Base-by-base conservation (phyloP, 768 basidiomycete species). In the Termitomyces sp. region DNA sequence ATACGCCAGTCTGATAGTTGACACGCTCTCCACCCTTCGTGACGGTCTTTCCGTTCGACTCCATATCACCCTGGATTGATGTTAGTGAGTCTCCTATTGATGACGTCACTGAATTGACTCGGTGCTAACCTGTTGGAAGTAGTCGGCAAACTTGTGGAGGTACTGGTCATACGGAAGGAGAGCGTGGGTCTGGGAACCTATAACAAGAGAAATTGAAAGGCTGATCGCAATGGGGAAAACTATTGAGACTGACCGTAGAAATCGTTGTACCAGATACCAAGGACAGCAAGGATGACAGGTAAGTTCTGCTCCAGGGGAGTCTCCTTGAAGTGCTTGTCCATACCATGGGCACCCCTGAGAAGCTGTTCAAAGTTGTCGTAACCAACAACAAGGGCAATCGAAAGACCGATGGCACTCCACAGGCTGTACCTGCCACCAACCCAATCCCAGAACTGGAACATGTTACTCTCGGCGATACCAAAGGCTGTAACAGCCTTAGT, bases 401-500 rank as follows among this genome's bases (percentile, higher is more conserved):
- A 91, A 58, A 98, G 81, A 58, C 97, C 97, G 65, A 99, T 98
- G 32, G 97, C 96, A 61, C 93, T 95, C 96, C 97, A 98, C 63
- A 99, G 81, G 66, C 91, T 94, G 83, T 99, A 99, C 62, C 96
- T 86, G 27, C 97, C 97, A 61, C 97, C 97, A 62, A 99, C 97
- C 97, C 97, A 99, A 75, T 98, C 97, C 96, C 96, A 99, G 85
- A 99, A 98, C 70, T 90, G 87, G 85, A 99, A 99, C 95, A 99
- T 99, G 78, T 98, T 98, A 64, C 82, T 82, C 59, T 86, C 72
- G 46, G 88, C 80, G 68, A 99, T 99, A 42, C 97, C 97, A 68
- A 99, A 99, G 3, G 81, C 85, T 18, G 92, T 91, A 56, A 98
- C 97, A 12, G 91, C 93, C 69, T 87, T 83, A 52, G 93, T 93